A percentile compares a stretch with the other conserved stretches of the same genome.
These are phyloP conservation scores for Grosmannia clavigera DNA, from an alignment of 2,329 filamentous ascomycete genomes.

Conservation along the genomic window DNA sequence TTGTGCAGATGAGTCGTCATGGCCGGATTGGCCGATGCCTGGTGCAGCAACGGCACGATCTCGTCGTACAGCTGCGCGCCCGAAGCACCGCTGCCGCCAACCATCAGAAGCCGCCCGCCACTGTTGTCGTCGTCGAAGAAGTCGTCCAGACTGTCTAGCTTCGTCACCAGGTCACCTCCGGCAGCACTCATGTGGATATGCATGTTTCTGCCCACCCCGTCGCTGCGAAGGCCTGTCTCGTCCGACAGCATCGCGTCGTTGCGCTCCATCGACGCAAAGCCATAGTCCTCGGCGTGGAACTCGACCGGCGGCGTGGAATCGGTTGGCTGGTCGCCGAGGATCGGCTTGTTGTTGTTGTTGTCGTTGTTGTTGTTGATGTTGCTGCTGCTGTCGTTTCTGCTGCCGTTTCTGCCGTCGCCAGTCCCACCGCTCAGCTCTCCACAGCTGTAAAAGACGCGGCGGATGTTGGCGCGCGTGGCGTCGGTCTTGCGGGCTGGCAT, in stretches of 20 bases:
- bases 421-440: slow-evolving; percentile 18
- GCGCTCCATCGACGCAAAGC: slow-evolving; percentile 53
- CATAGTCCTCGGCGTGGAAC: slow-evolving; percentile 66
- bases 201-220: neutral
- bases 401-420: neutral
- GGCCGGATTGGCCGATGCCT: slow-evolving; percentile 55
- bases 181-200: neutral
- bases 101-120: neutral
- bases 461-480: slow-evolving; percentile 79
- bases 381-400: neutral
- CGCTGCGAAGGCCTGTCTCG: slow-evolving; percentile 36
- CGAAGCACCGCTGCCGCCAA: slow-evolving; percentile 34
- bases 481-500: slow-evolving; percentile 83
- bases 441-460: slow-evolving; percentile 92
- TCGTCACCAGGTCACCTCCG: slow-evolving; percentile 63
- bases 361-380: no score
- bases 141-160: slow-evolving; percentile 67
- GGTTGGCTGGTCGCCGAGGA: slow-evolving; percentile 37
- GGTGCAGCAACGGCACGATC: slow-evolving; percentile 78
- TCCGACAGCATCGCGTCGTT: slow-evolving; percentile 92
- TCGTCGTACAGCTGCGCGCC: slow-evolving; percentile 83
- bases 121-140: slow-evolving; percentile 60
- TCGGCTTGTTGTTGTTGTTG: slow-evolving; percentile 13
- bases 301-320: neutral
- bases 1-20: slow-evolving; percentile 68